Evolutionary conservation across 2,329 filamentous ascomycete genomes (phyloP).

Genomic region (Penicillium nordicum): DNA sequence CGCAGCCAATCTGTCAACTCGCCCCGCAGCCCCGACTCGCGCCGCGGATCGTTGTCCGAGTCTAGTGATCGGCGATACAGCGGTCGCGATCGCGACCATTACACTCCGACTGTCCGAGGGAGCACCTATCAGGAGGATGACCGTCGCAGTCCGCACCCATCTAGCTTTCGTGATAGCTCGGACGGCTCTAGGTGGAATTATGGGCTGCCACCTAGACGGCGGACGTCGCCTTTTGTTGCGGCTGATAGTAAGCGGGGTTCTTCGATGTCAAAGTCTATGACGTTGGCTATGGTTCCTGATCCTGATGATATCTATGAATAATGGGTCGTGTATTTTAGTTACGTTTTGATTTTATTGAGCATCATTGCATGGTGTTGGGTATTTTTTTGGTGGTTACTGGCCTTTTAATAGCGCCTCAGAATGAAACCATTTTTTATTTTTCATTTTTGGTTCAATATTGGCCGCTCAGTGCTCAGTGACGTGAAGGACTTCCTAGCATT

Average conservation of each 20-base stretch:
- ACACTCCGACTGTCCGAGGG: neutral
- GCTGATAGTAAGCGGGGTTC: constrained; percentile 24
- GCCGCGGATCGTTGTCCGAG: constrained; percentile 15
- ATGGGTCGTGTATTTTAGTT: neutral
- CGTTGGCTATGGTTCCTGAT: constrained; percentile 37
- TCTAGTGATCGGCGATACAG: constrained; percentile 3
- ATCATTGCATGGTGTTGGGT: constrained; percentile 3
- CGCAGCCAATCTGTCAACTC: constrained; percentile 20
- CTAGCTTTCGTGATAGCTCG: constrained; percentile 11
- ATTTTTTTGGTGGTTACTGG: neutral
- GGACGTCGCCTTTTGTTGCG: constrained; percentile 16
- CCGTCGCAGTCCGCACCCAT: constrained; percentile 10
- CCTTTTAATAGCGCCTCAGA: neutral
- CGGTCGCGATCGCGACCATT: neutral
- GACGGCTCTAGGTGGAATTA: constrained; percentile 9
- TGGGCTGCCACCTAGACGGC: constrained; percentile 15
- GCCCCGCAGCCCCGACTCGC: constrained; percentile 1
- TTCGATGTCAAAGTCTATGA: constrained; percentile 23
- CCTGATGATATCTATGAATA: constrained; percentile 37
- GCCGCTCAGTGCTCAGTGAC: neutral
- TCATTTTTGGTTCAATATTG: neutral
- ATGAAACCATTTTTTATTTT: neutral
- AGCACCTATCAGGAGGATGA: constrained; percentile 15
- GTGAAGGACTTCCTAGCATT: neutral
- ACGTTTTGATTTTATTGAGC: neutral